These are phyloP conservation scores for Volvariella volvacea DNA, from an alignment of 1,284 basidiomycete species.

Conservation along the genomic window DNA sequence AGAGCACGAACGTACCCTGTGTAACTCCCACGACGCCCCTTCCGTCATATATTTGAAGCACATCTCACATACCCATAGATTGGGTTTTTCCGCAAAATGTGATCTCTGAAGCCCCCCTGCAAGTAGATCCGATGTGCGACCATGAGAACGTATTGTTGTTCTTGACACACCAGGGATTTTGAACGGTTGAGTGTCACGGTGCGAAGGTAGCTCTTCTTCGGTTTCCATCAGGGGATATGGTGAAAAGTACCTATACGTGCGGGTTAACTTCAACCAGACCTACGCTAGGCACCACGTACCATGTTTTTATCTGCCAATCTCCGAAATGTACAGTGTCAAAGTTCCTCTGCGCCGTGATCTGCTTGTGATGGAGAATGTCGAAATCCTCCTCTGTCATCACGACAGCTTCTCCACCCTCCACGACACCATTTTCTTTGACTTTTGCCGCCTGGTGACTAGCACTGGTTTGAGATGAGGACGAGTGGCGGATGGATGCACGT, in stretches of 20 bases:
- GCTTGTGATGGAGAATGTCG: slow-evolving; percentile 59
- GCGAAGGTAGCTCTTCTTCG: slow-evolving; percentile 44
- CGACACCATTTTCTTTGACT: not conserved
- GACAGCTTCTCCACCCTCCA: slow-evolving; percentile 10
- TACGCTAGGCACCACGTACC: no score
- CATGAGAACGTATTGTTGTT: slow-evolving; percentile 47
- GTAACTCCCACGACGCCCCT: slow-evolving; percentile 63
- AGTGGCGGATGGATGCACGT: slow-evolving; percentile 2
- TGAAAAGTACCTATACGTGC: slow-evolving; percentile 72
- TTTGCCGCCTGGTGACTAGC: slow-evolving; percentile 1
- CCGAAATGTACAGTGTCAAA: slow-evolving; percentile 75
- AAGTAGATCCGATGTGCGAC: slow-evolving; percentile 65
- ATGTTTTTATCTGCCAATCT: slow-evolving; percentile 72
- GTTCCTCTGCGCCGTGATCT: slow-evolving; percentile 64
- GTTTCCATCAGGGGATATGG: slow-evolving; percentile 74
- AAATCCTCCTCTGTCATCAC: slow-evolving; percentile 61
- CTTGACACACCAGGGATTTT: slow-evolving; percentile 44
- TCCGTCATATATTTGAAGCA: slow-evolving; percentile 98
- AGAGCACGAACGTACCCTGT: slow-evolving; percentile 47
- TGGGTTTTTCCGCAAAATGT: slow-evolving; percentile 42
- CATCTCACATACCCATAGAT: slow-evolving; percentile 81
- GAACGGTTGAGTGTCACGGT: not conserved
- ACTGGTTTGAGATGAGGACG: slow-evolving; percentile 1
- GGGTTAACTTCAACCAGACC: slow-evolving; percentile 3
- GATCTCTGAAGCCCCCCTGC: slow-evolving; percentile 54